Evolutionary conservation across 345 rosid species (phyloP).

Genomic region (Euclidium syriacum): DNA sequence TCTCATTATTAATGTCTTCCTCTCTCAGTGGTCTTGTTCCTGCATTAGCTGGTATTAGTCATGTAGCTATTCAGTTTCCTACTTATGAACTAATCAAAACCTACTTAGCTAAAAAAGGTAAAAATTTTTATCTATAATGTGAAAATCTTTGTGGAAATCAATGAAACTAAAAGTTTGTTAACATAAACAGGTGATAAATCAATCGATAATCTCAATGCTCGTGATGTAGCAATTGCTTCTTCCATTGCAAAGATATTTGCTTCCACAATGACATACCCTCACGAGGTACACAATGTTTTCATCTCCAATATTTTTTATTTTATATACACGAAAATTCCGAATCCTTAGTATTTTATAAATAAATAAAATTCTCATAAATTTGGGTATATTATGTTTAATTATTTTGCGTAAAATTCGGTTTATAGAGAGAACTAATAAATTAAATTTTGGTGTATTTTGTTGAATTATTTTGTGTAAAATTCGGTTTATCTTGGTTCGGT

Average conservation of each 20-base stretch:
- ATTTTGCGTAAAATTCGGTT: no score
- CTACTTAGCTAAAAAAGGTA: conserved; percentile 64
- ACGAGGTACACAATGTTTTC: no score
- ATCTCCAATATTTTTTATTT: no score
- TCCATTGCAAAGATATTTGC: conserved; percentile 87
- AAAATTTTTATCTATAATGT: neutral
- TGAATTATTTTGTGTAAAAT: no score
- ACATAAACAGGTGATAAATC: conserved; percentile 47
- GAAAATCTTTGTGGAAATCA: neutral
- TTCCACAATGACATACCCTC: conserved; percentile 86
- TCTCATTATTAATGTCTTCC: neutral
- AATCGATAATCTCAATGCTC: conserved; percentile 61
- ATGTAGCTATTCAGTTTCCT: conserved; percentile 92
- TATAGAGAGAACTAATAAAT: no score
- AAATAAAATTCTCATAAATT: no score
- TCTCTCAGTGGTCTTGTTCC: conserved; percentile 74
- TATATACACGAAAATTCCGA: no score
- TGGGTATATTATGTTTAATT: no score
- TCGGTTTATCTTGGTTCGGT: neutral
- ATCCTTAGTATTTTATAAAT: no score
- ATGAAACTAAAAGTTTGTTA: conserved; percentile 2
- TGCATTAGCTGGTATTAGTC: conserved; percentile 88
- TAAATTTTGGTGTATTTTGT: no score
- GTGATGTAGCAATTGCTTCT: conserved; percentile 83
- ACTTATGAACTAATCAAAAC: conserved; percentile 63